Conservation (phyloP, 23 red algal genomes). For the Gracilaria caudata region DNA sequence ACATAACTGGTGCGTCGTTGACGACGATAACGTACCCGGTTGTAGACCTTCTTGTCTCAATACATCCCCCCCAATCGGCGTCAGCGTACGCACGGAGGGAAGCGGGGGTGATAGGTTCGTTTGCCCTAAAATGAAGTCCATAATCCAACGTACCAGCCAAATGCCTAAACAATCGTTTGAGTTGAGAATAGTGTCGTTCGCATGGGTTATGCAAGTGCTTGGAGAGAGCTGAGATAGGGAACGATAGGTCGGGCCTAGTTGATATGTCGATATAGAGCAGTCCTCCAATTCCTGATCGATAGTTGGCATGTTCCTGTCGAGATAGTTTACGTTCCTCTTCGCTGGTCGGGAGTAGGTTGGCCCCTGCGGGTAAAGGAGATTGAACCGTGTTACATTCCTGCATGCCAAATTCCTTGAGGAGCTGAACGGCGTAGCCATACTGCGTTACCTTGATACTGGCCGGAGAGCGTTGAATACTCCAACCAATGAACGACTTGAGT, state of each 20-base stretch:
- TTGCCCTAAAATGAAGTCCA: not conserved
- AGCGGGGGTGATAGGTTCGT: not conserved
- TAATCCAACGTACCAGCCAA: conserved; percentile 13
- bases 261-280: conserved; percentile 12
- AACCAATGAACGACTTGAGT: conserved; percentile 9
- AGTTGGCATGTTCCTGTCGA: not conserved
- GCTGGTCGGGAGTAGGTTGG: not conserved
- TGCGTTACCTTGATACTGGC: not conserved
- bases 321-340: not conserved
- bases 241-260: conserved; percentile 16
- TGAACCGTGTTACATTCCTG: not conserved
- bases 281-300: not conserved
- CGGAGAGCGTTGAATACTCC: not conserved
- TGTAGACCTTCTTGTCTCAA: conserved; percentile 43
- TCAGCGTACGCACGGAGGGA: conserved; percentile 26
- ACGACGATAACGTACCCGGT: conserved; percentile 41
- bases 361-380: not conserved
- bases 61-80: conserved; percentile 41
- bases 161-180: conserved; percentile 12
- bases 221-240: conserved; percentile 15
- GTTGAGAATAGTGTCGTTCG: not conserved
- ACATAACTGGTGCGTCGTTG: conserved; percentile 35
- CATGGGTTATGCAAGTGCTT: conserved; percentile 16
- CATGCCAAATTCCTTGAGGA: not conserved
- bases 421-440: not conserved